Conservation (phyloP, 2,329 filamentous ascomycete genomes). For the Arthrinium phaeospermum region DNA sequence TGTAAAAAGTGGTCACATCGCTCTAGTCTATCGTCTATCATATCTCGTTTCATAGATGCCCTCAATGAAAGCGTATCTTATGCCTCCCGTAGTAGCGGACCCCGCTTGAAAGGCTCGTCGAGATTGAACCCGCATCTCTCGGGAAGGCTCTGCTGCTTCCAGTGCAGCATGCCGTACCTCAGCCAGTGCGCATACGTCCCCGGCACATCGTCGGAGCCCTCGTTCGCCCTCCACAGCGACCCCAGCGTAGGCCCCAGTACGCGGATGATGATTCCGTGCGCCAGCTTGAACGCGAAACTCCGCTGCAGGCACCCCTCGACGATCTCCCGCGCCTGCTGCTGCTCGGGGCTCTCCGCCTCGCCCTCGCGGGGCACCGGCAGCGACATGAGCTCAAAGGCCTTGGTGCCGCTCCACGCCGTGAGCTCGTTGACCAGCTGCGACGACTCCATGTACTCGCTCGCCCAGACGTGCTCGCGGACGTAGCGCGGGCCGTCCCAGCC, state of each 20-base stretch:
- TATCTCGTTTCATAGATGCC: neutral
- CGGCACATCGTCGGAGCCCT: conserved; percentile 52
- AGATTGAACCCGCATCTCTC: conserved; percentile 39
- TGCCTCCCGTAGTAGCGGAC: conserved; percentile 38
- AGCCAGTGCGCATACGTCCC: conserved; percentile 63
- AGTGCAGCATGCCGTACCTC: conserved; percentile 54
- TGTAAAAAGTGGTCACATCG: neutral
- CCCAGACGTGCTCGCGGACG: conserved; percentile 53
- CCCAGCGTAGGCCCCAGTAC: conserved; percentile 57
- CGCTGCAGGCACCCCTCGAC: conserved; percentile 55
- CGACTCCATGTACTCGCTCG: conserved; percentile 54
- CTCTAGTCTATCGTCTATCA: neutral
- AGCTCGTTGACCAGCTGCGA: conserved; percentile 59
- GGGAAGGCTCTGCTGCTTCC: conserved; percentile 50
- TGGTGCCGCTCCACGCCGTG: conserved; percentile 56
- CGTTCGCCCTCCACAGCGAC: conserved; percentile 57
- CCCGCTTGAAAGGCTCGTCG: conserved; percentile 42
- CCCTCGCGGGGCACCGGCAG: conserved; percentile 46
- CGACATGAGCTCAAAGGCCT: conserved; percentile 57
- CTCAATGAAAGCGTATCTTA: neutral
- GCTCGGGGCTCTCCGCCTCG: conserved; percentile 42
- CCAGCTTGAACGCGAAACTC: conserved; percentile 62
- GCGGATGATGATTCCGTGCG: conserved; percentile 58
- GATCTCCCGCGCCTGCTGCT: conserved; percentile 54
- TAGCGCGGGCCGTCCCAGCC: conserved; percentile 62